These are phyloP conservation scores for Nigrospora oryzae DNA, from an alignment of 2,329 filamentous ascomycete genomes.

Conservation along the genomic window DNA sequence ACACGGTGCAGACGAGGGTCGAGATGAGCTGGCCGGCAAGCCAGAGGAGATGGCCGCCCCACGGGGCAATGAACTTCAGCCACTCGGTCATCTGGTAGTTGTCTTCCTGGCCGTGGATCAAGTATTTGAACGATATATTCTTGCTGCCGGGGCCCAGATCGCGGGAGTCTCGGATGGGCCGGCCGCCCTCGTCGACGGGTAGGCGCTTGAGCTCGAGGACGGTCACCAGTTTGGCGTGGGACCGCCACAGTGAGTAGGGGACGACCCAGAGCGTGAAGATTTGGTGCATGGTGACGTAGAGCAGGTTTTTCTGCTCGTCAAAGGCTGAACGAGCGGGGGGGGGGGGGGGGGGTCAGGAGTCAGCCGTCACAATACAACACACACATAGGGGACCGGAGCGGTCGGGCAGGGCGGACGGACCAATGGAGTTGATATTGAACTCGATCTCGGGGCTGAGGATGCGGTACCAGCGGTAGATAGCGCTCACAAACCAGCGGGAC, in stretches of 20 bases:
- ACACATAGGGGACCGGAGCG: too few species aligned
- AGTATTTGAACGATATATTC: constrained; percentile 43
- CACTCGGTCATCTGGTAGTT: constrained; percentile 72
- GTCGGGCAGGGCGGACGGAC: constrained; percentile 21
- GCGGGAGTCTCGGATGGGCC: constrained; percentile 6
- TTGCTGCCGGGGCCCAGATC: constrained; percentile 12
- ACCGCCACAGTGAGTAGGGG: constrained; percentile 55
- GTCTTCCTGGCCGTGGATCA: constrained; percentile 71
- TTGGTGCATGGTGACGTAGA: constrained; percentile 70
- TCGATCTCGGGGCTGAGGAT: constrained; percentile 69
- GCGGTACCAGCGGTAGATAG: constrained; percentile 78
- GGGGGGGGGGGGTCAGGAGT: too few species aligned
- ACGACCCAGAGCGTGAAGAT: constrained; percentile 70
- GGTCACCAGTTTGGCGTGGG: constrained; percentile 59
- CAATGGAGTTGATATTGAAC: constrained; percentile 52
- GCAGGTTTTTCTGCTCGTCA: constrained; percentile 54
- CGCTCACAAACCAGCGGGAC: constrained; percentile 58
- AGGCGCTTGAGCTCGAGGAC: constrained; percentile 53
- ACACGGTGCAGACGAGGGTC: constrained; percentile 56
- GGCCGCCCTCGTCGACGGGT: constrained; percentile 14
- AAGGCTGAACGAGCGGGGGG: constrained; percentile 42
- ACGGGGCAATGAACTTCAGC: constrained; percentile 61
- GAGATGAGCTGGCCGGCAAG: constrained; percentile 53
- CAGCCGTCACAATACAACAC: not conserved
- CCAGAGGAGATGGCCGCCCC: constrained; percentile 45